phyloP scores from a whole-genome alignment of 2,329 filamentous ascomycete genomes.

The Ambrosiella beaveri region DNA sequence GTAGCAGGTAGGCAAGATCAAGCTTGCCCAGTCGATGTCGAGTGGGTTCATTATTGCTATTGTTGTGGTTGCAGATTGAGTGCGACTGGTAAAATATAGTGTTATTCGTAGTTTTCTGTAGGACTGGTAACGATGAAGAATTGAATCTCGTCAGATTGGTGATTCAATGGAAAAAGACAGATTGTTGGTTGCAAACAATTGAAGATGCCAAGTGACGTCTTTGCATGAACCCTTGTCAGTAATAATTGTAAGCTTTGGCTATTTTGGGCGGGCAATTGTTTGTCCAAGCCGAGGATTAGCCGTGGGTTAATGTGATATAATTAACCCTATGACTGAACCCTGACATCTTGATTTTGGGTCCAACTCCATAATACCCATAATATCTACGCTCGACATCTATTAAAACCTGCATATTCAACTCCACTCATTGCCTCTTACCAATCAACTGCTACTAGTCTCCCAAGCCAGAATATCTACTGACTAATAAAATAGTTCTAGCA shows the following conservation, averaged over 20 bases:
- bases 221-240: not conserved
- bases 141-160: too few relatives aligned
- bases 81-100: not conserved
- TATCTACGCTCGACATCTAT: too few relatives aligned
- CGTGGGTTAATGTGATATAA: not conserved
- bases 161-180: too few relatives aligned
- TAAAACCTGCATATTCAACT: too few relatives aligned
- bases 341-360: too few relatives aligned
- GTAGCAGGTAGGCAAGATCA: constrained; percentile 78
- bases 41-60: constrained; percentile 28
- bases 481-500: too few relatives aligned
- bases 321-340: not conserved
- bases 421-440: too few relatives aligned
- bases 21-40: constrained; percentile 61
- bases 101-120: too few relatives aligned
- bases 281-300: constrained; percentile 5
- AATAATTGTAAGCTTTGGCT: not conserved
- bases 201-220: constrained; percentile 10
- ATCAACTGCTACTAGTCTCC: too few relatives aligned
- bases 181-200: not conserved
- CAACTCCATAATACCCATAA: too few relatives aligned
- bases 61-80: not conserved
- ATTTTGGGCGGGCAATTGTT: constrained; percentile 9
- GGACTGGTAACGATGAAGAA: too few relatives aligned
- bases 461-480: too few relatives aligned